Evolutionary conservation across 495 filamentous ascomycete species (phyloP), one percentile per base, ranked within the genome.

Genomic region (Chaetomium fimeti): DNA sequence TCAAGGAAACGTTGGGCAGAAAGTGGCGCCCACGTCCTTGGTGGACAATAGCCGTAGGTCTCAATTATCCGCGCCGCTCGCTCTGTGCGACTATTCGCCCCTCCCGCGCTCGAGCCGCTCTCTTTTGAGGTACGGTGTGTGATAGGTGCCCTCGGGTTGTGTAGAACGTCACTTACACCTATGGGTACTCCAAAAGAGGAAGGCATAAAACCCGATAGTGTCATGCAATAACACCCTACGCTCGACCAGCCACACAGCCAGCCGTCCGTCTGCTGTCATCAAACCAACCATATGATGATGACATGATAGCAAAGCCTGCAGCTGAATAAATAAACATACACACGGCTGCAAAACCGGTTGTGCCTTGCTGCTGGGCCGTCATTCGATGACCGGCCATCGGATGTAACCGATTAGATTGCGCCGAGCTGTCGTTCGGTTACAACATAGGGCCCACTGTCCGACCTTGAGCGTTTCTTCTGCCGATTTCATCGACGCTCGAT

Each of bases 351-450:
- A 51, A 60, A 38, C 22, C 18, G 11, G 25, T 22, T 57, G 18
- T 13, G 11, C 45, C 57, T 12, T 49, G 28, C 36, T 9, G 45
- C 43, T 6, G 32, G 15, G 0, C 8, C 42, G 7, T 29, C 2
- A 38, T n/a, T 54, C 36, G 29, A 61, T 3, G 29, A 20, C 8
- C 20, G 8, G 24, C 38, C 38, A 22, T 16, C 2, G 27, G 28
- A 51, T 55, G 61, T 32, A 36, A 63, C 52, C 61, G 27, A 28
- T 13, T 27, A 24, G 27, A 63, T 57, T 63, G 61, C 52, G 40
- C 49, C 51, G 56, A 51, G 52, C 9, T 27, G 18, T 1, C 13
- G 18, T 28, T 55, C 7, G 38, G 2, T n/a, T 28, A 18, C 22
- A 1, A 11, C 25, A 9, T 15, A 32, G 15, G 13, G n/a, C 20